These are phyloP conservation scores for Yarrowia sp. DNA, from an alignment of 805 yeast species.

Conservation along the genomic window DNA sequence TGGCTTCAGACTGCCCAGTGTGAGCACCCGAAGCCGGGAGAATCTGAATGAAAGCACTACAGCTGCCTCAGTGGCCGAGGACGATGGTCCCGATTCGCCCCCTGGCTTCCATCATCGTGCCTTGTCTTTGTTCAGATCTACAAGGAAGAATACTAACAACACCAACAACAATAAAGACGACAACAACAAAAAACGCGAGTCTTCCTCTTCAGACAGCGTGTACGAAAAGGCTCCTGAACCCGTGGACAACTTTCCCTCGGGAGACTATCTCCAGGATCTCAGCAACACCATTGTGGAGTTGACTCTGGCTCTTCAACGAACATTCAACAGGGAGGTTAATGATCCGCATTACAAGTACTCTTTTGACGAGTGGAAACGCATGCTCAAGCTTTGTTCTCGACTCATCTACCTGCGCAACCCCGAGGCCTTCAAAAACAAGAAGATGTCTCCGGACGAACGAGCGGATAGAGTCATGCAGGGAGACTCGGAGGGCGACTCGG, in stretches of 20 bases:
- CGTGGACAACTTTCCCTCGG: neutral
- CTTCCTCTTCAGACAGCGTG: neutral
- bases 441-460: constrained; percentile 1
- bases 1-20: neutral
- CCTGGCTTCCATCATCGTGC: neutral
- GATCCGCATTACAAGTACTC: constrained; percentile 44
- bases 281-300: constrained; percentile 1
- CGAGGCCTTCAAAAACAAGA: constrained; percentile 51
- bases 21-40: neutral
- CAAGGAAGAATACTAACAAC: neutral
- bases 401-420: constrained; percentile 47
- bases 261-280: neutral
- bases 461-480: neutral
- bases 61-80: neutral
- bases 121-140: neutral
- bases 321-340: constrained; percentile 1
- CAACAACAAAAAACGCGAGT: neutral
- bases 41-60: neutral
- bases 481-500: neutral
- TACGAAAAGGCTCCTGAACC: neutral
- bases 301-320: neutral
- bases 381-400: constrained; percentile 35
- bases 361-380: constrained; percentile 50
- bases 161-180: neutral
- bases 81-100: neutral